Evolutionary conservation across 2,329 filamentous ascomycete genomes (phyloP).

Genomic region (Cladosporium oxysporum): DNA sequence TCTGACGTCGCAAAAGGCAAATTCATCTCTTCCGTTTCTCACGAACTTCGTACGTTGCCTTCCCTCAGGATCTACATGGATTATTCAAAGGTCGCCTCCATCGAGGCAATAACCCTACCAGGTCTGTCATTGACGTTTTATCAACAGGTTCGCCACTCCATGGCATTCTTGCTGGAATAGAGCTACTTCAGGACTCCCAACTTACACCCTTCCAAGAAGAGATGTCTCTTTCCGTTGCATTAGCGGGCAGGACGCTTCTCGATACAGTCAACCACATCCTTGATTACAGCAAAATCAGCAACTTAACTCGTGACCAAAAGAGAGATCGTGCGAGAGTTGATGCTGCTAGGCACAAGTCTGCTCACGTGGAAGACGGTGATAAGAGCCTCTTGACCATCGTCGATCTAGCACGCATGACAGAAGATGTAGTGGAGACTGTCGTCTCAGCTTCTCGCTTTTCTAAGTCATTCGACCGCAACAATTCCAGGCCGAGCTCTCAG

Average conservation of each 20-base stretch:
- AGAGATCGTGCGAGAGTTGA: slow-evolving; percentile 9
- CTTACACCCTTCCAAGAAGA: slow-evolving; percentile 43
- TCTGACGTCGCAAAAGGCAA: slow-evolving; percentile 52
- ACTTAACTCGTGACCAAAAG: slow-evolving; percentile 24
- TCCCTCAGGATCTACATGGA: background rate
- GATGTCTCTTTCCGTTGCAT: slow-evolving; percentile 50
- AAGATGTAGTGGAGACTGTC: slow-evolving; percentile 26
- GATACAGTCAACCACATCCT: slow-evolving; percentile 49
- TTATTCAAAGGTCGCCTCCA: background rate
- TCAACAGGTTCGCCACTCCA: slow-evolving; percentile 46
- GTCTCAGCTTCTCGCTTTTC: slow-evolving; percentile 22
- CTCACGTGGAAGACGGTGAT: slow-evolving; percentile 13
- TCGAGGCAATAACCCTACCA: background rate
- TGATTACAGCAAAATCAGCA: slow-evolving; percentile 48
- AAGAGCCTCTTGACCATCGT: slow-evolving; percentile 13
- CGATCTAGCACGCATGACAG: slow-evolving; percentile 32
- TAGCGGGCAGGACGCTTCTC: slow-evolving; percentile 52
- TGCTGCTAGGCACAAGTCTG: slow-evolving; percentile 19
- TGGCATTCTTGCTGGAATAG: slow-evolving; percentile 49
- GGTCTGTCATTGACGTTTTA: background rate
- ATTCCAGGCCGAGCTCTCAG: too few species aligned
- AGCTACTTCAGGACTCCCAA: slow-evolving; percentile 50
- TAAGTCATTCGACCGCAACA: background rate
- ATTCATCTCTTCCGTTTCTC: slow-evolving; percentile 53
- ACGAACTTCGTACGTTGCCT: slow-evolving; percentile 44